phyloP scores from a whole-genome alignment of 345 rosid genomes.

The Hypericum perforatum region DNA sequence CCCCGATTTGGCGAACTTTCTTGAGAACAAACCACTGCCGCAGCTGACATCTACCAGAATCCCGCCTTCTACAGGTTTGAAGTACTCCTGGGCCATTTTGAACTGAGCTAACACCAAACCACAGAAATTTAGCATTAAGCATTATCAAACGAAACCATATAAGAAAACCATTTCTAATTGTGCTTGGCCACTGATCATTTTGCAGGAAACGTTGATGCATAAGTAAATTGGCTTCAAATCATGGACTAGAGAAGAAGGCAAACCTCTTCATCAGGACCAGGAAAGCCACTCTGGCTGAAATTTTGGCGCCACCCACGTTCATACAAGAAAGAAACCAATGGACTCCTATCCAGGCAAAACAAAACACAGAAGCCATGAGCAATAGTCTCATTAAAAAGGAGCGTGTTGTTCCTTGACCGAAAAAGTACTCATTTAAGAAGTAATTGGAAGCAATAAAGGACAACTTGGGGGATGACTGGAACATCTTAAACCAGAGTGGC shows the following conservation, averaged over 20 bases:
- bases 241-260: conserved; percentile 5
- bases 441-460: no score
- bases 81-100: conserved; percentile 85
- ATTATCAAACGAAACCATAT: no score
- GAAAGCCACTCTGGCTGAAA: conserved; percentile 73
- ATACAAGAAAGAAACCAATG: conserved; percentile 77
- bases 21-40: conserved; percentile 88
- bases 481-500: not conserved
- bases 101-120: conserved; percentile 47
- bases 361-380: not conserved
- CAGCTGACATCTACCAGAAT: conserved; percentile 88
- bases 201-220: not conserved
- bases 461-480: no score
- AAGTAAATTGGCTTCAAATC: no score
- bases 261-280: conserved; percentile 96
- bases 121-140: no score
- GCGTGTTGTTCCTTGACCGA: no score
- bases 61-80: conserved; percentile 69
- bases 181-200: not conserved
- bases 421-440: no score
- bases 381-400: no score
- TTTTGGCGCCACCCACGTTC: conserved; percentile 96
- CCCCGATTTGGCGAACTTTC: conserved; percentile 72
- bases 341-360: conserved; percentile 52
- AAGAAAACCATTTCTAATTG: no score